phyloP scores from a whole-genome alignment of 2,329 filamentous ascomycete genomes.

The Graphilbum sp. region DNA sequence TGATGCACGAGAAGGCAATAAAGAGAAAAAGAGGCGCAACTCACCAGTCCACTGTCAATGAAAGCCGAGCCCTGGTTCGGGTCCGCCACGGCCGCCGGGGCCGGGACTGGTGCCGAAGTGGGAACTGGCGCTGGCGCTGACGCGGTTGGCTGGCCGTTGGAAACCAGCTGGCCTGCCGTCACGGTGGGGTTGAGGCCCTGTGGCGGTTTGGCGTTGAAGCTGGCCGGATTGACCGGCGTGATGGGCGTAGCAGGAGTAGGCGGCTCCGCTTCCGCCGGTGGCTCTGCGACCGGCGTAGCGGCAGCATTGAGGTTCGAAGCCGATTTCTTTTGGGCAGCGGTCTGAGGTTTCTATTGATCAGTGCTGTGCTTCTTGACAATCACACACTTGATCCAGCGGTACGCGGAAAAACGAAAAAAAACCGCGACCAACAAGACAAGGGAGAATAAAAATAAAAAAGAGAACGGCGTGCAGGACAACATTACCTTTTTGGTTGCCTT shows the following conservation, averaged over 20 bases:
- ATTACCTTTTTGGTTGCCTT: constrained; percentile 50
- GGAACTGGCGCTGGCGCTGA: constrained; percentile 26
- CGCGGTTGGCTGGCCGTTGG: constrained; percentile 28
- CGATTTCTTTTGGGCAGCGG: constrained; percentile 45
- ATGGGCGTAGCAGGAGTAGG: constrained; percentile 48
- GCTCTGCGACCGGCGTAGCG: constrained; percentile 41
- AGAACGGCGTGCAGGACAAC: neutral
- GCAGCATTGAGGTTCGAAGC: constrained; percentile 34
- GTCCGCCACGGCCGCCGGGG: neutral
- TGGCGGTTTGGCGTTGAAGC: constrained; percentile 27
- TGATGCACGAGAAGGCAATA: neutral
- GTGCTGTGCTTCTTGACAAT: too few relatives aligned
- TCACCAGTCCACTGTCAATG: constrained; percentile 31
- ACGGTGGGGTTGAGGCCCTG: constrained; percentile 21
- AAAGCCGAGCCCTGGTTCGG: neutral
- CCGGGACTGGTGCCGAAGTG: constrained; percentile 18
- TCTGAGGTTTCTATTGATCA: constrained; percentile 18
- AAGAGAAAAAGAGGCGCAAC: constrained; percentile 8
- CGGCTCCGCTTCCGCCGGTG: constrained; percentile 37
- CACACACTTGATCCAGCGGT: too few relatives aligned
- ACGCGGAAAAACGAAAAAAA: too few relatives aligned
- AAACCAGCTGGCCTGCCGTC: constrained; percentile 15
- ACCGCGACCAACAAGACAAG: neutral
- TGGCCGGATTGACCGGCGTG: constrained; percentile 36
- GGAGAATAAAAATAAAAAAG: neutral